Conservation (phyloP, 2,329 filamentous ascomycete species). For the Aspergillus novofumigatus region DNA sequence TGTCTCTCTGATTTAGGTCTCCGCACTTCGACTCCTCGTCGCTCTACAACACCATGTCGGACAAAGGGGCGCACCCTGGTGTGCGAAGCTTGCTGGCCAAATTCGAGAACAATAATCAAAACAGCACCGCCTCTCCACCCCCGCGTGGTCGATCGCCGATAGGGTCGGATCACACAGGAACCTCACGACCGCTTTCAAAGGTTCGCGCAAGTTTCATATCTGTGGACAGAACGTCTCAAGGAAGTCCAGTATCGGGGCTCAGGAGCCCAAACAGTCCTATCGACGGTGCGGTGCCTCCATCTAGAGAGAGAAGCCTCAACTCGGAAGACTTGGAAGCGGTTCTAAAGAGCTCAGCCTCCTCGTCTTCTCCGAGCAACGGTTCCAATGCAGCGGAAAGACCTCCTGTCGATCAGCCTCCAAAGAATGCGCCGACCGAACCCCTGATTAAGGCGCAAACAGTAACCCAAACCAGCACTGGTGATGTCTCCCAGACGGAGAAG, state of each 20-base stretch:
- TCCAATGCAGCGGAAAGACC: conserved; percentile 13
- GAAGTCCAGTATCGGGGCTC: conserved; percentile 39
- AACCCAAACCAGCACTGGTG: conserved; percentile 1
- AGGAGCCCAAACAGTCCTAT: conserved; percentile 37
- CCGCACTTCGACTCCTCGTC: background rate
- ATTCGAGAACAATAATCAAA: conserved; percentile 69
- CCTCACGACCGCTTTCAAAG: conserved; percentile 63
- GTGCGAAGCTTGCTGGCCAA: conserved; percentile 74
- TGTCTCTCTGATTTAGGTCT: conserved; percentile 2
- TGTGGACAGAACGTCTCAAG: conserved; percentile 53
- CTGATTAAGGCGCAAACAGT: background rate
- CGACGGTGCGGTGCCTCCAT: conserved; percentile 25
- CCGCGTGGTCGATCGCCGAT: conserved; percentile 68
- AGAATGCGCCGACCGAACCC: background rate
- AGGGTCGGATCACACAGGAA: conserved; percentile 38
- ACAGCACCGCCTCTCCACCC: conserved; percentile 56
- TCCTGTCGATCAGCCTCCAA: background rate
- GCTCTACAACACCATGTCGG: conserved; percentile 12
- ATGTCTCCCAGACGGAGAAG: conserved; percentile 9
- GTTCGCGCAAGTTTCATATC: conserved; percentile 72
- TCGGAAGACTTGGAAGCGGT: conserved; percentile 28
- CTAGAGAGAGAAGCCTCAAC: conserved; percentile 29
- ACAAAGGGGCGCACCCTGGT: conserved; percentile 37
- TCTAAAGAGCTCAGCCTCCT: conserved; percentile 25
- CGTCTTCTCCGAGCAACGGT: conserved; percentile 24